Evolutionary conservation across 192 early-diverging fungal species (phyloP).

Genomic region (Diversispora epigaea): DNA sequence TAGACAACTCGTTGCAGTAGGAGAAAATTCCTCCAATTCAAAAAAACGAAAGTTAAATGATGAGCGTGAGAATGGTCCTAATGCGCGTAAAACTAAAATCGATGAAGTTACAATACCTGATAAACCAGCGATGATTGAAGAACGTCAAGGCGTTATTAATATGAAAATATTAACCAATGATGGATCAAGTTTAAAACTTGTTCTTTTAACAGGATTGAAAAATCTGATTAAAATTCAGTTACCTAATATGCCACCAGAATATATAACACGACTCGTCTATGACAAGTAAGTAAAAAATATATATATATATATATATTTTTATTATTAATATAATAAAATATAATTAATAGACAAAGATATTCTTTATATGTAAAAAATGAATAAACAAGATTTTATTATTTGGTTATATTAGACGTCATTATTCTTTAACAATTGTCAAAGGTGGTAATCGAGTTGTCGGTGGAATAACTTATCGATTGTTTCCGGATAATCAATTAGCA

Average conservation of each 20-base stretch:
- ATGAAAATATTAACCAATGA: slow-evolving; percentile 83
- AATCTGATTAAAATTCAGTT: slow-evolving; percentile 96
- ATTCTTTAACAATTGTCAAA: slow-evolving; percentile 74
- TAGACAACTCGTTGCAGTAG: background rate
- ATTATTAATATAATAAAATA: background rate
- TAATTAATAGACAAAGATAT: background rate
- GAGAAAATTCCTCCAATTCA: background rate
- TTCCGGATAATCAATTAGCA: slow-evolving; percentile 86
- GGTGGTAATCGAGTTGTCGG: slow-evolving; percentile 72
- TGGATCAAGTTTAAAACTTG: slow-evolving; percentile 73
- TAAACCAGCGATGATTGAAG: slow-evolving; percentile 1
- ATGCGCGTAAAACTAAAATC: too few relatives aligned
- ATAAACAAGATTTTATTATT: background rate
- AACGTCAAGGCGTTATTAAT: background rate
- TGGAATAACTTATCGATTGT: slow-evolving; percentile 92
- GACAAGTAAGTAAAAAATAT: slow-evolving; percentile 54
- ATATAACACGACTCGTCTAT: slow-evolving; percentile 95
- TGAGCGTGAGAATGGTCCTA: background rate
- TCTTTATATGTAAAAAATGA: background rate
- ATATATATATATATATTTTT: background rate
- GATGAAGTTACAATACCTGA: background rate
- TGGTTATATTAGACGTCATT: slow-evolving; percentile 61
- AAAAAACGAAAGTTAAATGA: slow-evolving; percentile 6
- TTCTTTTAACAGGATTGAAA: slow-evolving; percentile 90
- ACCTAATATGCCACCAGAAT: slow-evolving; percentile 99